Conservation (phyloP, 1,284 basidiomycete genomes). For the Tetrapyrgos nigripes region DNA sequence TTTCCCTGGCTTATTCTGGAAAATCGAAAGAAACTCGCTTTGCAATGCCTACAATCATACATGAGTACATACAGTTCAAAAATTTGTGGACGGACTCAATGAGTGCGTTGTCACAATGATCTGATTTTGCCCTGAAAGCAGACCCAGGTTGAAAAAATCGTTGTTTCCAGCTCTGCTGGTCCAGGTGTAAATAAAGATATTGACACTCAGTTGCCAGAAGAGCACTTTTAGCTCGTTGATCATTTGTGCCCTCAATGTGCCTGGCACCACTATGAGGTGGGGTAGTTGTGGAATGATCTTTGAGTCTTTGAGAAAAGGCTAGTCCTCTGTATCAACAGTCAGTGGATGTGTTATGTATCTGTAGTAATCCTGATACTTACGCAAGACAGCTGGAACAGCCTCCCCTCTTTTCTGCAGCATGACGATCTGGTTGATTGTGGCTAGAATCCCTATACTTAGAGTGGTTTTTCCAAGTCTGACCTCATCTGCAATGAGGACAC, state of each 20-base stretch:
- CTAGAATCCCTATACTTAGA: conserved; percentile 23
- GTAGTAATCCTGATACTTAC: conserved; percentile 21
- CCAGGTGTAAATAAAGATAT: conserved; percentile 30
- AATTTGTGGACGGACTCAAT: conserved; percentile 20
- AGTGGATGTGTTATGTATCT: too few species aligned
- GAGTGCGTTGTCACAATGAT: conserved; percentile 35
- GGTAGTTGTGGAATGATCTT: too few species aligned
- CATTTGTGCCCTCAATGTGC: conserved; percentile 33
- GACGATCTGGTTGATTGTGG: conserved; percentile 25
- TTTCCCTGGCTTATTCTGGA: neutral
- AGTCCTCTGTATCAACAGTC: too few species aligned
- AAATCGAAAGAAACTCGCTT: conserved; percentile 18
- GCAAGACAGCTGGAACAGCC: conserved; percentile 18
- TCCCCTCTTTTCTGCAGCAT: neutral
- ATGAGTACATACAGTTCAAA: neutral
- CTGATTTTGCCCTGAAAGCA: conserved; percentile 18
- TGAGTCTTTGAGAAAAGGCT: too few species aligned
- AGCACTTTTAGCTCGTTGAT: conserved; percentile 23
- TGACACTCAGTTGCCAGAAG: conserved; percentile 21
- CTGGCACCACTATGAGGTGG: conserved; percentile 34
- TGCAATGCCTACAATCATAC: conserved; percentile 17
- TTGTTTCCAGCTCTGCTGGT: conserved; percentile 4
- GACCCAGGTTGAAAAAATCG: conserved; percentile 27
- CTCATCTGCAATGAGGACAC: conserved; percentile 34
- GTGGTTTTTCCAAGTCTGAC: conserved; percentile 40